phyloP scores from a whole-genome alignment of 345 rosid species.

The Heritiera littoralis region DNA sequence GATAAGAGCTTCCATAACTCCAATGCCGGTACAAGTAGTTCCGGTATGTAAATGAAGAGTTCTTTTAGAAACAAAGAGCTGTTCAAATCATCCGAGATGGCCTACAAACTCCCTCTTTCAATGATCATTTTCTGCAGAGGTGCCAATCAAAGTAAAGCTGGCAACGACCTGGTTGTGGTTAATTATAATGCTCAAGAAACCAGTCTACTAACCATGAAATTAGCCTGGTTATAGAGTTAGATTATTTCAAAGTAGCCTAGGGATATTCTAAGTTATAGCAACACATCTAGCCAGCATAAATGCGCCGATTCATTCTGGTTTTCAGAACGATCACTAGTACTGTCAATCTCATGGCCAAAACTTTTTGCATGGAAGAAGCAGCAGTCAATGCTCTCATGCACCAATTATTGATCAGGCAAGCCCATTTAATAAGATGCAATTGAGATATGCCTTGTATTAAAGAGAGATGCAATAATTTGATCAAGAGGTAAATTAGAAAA shows the following conservation, averaged over 20 bases:
- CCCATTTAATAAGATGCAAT: neutral
- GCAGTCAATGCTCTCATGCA: constrained; percentile 5
- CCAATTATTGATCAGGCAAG: neutral
- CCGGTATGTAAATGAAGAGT: neutral
- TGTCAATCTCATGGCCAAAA: neutral
- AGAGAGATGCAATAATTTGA: neutral
- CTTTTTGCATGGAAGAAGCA: neutral
- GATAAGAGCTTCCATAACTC: constrained; percentile 19
- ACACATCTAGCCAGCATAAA: neutral
- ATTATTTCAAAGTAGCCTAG: too few relatives aligned
- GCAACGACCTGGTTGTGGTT: neutral
- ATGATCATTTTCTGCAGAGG: neutral
- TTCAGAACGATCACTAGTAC: neutral
- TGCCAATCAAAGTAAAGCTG: neutral
- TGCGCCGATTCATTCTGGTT: neutral
- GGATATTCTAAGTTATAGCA: too few relatives aligned
- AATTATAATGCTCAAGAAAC: too few relatives aligned
- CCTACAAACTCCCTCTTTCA: neutral
- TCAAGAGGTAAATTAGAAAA: too few relatives aligned
- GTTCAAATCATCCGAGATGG: neutral
- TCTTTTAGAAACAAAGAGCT: neutral
- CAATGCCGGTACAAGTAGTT: constrained; percentile 10
- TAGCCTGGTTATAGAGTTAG: too few relatives aligned
- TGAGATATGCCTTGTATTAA: neutral
- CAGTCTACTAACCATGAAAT: too few relatives aligned